A percentile compares a stretch with the other conserved stretches of the same genome.
Evolutionary conservation across 1,284 basidiomycete genomes (phyloP).

Genomic region (Cutaneotrichosporon dermatis): DNA sequence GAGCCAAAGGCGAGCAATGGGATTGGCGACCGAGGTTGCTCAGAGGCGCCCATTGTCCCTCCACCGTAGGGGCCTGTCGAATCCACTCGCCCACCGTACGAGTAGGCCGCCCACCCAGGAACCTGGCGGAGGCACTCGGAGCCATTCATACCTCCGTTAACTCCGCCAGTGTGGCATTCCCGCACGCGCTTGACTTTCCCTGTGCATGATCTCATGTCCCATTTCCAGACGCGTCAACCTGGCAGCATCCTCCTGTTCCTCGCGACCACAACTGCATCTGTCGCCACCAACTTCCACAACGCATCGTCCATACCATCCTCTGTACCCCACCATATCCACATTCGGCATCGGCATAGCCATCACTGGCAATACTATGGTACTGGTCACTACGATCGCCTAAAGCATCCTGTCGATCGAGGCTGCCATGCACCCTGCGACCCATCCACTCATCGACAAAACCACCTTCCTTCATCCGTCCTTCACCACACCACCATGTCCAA

Average conservation of each 20-base stretch:
- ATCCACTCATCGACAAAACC: not conserved
- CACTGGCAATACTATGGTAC: not conserved
- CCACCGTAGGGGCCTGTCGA: not conserved
- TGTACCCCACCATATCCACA: not conserved
- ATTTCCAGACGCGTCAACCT: not conserved
- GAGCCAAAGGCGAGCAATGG: constrained; percentile 6
- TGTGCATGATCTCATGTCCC: not conserved
- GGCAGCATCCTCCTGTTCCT: not conserved
- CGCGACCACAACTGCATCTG: not conserved
- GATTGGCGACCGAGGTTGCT: constrained; percentile 1
- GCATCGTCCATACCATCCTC: not conserved
- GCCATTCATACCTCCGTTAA: not conserved
- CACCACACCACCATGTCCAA: constrained; percentile 16
- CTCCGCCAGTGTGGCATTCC: constrained; percentile 1
- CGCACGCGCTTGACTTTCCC: not conserved
- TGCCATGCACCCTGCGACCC: not conserved
- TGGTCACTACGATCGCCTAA: not conserved
- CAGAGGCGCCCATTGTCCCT: too few species aligned
- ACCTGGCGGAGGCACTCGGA: not conserved
- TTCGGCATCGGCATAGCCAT: not conserved
- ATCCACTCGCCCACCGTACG: not conserved
- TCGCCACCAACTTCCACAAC: not conserved
- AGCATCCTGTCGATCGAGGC: not conserved
- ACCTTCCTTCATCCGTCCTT: not conserved
- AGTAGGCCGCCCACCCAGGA: not conserved